Base-by-base conservation (phyloP, 2,329 filamentous ascomycete genomes). In the Sporothrix pseudoabietina region DNA sequence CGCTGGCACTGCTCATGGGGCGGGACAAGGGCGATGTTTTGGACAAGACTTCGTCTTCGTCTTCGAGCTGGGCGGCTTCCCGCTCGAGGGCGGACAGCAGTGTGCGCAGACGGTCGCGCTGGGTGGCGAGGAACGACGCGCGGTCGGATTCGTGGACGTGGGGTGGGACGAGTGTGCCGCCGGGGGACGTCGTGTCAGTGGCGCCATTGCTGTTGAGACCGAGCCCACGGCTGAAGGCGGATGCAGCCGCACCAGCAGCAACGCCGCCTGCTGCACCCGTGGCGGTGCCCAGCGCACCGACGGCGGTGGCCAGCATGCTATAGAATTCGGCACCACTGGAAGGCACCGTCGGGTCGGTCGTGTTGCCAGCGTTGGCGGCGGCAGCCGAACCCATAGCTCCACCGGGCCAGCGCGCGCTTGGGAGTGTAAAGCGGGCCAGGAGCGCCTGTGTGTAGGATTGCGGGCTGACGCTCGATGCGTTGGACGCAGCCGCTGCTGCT, bases 381-480 rank as follows among this genome's bases (percentile, higher is more conserved):
- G 59, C 35, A 3, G 76, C 72, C 9, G 49, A 47, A 22, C 68
- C 68, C 22, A 71, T 74, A 47, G 74, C 76, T 49, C 73, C 77
- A 70, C 82, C 83, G 65, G 86, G 82, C 80, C 88, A 88, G 71
- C 90, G 83, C 4, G 92, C 90, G 54, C 88, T 84, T 14, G 95
- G 94, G 77, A 98, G 88, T 80, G 90, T 93, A 84, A 98, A 98
- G 75, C 94, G 89, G 59, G 92, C 92, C 74, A 98, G 90, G 52
- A 98, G 87, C 55, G 87, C 88, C 81, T 97, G 92, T 1, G 93
- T 94, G 80, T 97, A 98, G 77, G 84, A 82, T 78, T 87, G 82
- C 72, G 85, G 54, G 52, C n/a, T 59, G 49, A 77, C 74, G 79
- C 19, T n/a, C 16, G 19, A 10, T 14, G 41, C 30, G 5, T 41